Base-by-base conservation (phyloP, 2,329 filamentous ascomycete genomes). In the Neonectria ditissima region DNA sequence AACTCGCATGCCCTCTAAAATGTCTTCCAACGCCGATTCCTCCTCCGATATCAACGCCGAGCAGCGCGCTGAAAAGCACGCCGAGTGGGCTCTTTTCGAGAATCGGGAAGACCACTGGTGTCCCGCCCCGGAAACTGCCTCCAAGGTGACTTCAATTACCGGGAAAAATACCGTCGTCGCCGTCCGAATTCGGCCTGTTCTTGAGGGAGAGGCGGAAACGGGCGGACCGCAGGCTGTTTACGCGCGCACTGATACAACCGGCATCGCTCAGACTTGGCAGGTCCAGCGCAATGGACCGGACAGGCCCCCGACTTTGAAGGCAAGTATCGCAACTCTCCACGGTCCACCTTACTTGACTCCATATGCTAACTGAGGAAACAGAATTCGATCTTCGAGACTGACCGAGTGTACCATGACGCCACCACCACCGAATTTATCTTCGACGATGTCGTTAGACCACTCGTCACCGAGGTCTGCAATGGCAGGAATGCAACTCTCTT, bases 401-500 rank as follows among this genome's bases (percentile, higher is more conserved):
- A 82, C 59, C 72, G 66, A 10, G 66, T 80, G 4, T 84, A 80
- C 51, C 73, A 67, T 8, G 65, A 78, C 0, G 69, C 79, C 0
- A 52, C 74, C 9, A 73, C 75, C 0, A 83, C 82, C 0, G 73
- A 80, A 7, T 62, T 74, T 4, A 77, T 85, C 43, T 84, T 83
- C 69, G 64, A 78, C 2, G 74, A 79, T 9, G 68, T 81, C 1
- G 77, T 84, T 4, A 65, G 76, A 28, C 76, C 79, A 9, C 75
- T 85, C 13, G 76, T 85, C 13, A 78, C 81, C 0, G 83, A 78
- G 75, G 80, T 79, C 0, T 83, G 80, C 80, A 68, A 75, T n/a
- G 83, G 84, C 13, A 81, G 82, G 16, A 77, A 84, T 20, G 79
- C 79, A 14, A 85, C 83, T 16, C 70, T 85, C 32, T 83, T 84